phyloP scores from a whole-genome alignment of 2,329 filamentous ascomycete species.

The Penicillium sp. region DNA sequence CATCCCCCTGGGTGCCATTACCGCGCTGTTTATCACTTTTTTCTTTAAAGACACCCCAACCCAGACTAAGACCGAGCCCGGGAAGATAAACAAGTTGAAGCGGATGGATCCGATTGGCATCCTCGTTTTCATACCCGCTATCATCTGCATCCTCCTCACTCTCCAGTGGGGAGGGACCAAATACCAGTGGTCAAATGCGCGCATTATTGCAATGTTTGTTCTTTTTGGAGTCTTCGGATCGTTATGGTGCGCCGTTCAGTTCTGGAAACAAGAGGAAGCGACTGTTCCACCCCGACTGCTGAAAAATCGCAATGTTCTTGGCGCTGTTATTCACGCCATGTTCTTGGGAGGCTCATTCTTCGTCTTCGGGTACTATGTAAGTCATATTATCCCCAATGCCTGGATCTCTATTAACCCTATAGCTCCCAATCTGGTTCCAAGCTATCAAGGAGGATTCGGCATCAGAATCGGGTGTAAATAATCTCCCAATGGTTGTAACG shows the following conservation, averaged over 20 bases:
- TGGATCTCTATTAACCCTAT: neutral
- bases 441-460: constrained; percentile 34
- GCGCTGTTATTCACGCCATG: constrained; percentile 40
- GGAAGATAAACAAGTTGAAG: constrained; percentile 21
- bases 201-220: constrained; percentile 47
- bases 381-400: neutral
- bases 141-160: constrained; percentile 47
- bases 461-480: constrained; percentile 36
- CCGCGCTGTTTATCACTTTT: constrained; percentile 30
- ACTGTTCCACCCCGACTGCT: constrained; percentile 45
- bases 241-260: constrained; percentile 38
- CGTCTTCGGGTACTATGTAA: constrained; percentile 44
- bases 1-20: constrained; percentile 32
- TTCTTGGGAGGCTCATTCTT: constrained; percentile 44
- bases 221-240: constrained; percentile 48
- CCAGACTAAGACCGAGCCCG: constrained; percentile 19
- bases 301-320: constrained; percentile 42
- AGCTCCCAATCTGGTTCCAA: constrained; percentile 45
- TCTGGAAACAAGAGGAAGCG: constrained; percentile 40
- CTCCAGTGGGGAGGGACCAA: constrained; percentile 46
- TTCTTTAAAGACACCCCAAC: constrained; percentile 27
- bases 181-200: constrained; percentile 42
- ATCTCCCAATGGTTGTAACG: constrained; percentile 33
- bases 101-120: constrained; percentile 43
- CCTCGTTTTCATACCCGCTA: constrained; percentile 41